Evolutionary conservation across 1,284 basidiomycete genomes (phyloP), one percentile per base, ranked within the genome.

Genomic region (Entoloma clypeatum): DNA sequence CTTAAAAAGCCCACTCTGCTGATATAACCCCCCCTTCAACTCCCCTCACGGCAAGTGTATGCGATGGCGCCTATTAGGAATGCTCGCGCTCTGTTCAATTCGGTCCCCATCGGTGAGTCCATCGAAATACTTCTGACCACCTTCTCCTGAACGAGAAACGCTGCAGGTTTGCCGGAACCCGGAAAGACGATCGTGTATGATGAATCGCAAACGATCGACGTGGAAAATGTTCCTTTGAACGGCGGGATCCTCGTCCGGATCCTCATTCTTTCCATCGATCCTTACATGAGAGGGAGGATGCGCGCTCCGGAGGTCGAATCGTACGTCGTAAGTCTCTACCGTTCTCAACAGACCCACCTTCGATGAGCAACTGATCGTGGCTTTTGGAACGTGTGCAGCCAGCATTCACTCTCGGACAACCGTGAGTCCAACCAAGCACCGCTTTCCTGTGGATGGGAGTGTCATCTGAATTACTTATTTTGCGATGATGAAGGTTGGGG

Each of bases 161-260:
- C n/a, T n/a, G n/a, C 47, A 67, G 73, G 67, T 3, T 71, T 63
- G 41, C 76, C 77, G 5, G 61, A 70, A 36, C 72, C 74, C 0
- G 71, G 71, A 32, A 65, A 69, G 46, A 72, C 67, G 3, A 65
- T 67, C 8, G 59, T 71, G n/a, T 72, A 75, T 48, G 74, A 78
- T 40, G 59, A 56, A 3, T 64, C 65, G 0, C 49, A 67, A 33
- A 65, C 59, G 1, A 74, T 82, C 47, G 77, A 81, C 48, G 48
- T 73, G 19, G 72, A 77, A 4, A 69, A 48, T 11, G 69, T 68
- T 1, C 53, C 68, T 4, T 58, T 79, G 8, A 58, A 77, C 39
- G 79, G 77, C 13, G 75, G 75, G 1, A 59, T 75, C 47, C 59
- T 58, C 57, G 69, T 52, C 14, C 49, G 49, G 39, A 52, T 41